Conservation (phyloP, 2,329 filamentous ascomycete genomes). For the Orbilia ellipsospora region DNA sequence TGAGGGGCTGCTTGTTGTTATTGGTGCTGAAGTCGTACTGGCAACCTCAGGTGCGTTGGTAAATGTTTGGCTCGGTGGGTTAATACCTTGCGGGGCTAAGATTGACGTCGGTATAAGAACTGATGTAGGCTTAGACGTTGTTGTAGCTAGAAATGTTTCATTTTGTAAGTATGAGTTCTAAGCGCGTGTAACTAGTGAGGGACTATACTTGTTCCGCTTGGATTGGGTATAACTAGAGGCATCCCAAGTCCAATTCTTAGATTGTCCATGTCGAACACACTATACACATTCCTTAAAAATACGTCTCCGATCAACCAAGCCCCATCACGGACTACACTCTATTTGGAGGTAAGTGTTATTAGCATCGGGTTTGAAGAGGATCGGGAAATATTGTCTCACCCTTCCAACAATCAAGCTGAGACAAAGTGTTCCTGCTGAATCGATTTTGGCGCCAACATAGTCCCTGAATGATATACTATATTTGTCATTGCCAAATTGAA, state of each 20-base stretch:
- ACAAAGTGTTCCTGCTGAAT: slow-evolving; percentile 62
- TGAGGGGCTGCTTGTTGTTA: slow-evolving; percentile 15
- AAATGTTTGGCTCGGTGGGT: slow-evolving; percentile 3
- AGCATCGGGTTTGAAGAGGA: background rate
- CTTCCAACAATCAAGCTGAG: slow-evolving; percentile 57
- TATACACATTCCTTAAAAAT: slow-evolving; percentile 90
- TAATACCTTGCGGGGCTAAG: slow-evolving; percentile 13
- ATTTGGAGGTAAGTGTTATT: background rate
- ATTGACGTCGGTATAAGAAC: slow-evolving; percentile 7
- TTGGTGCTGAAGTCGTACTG: slow-evolving; percentile 30
- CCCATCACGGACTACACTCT: slow-evolving; percentile 46
- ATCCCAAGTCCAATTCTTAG: slow-evolving; percentile 69
- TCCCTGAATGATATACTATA: slow-evolving; percentile 77
- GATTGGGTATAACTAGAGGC: slow-evolving; percentile 14
- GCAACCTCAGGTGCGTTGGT: slow-evolving; percentile 19
- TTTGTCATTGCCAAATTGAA: slow-evolving; percentile 75
- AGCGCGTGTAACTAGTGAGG: background rate
- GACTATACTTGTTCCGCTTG: slow-evolving; percentile 32
- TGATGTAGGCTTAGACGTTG: background rate
- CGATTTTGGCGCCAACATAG: slow-evolving; percentile 69
- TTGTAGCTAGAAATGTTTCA: slow-evolving; percentile 7
- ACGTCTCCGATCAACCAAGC: slow-evolving; percentile 84
- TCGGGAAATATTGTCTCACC: slow-evolving; percentile 22
- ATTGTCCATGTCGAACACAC: slow-evolving; percentile 81
- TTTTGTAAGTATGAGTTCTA: slow-evolving; percentile 19